Evolutionary conservation across 768 basidiomycete genomes (phyloP).

Genomic region (Tephrocybe sp.): DNA sequence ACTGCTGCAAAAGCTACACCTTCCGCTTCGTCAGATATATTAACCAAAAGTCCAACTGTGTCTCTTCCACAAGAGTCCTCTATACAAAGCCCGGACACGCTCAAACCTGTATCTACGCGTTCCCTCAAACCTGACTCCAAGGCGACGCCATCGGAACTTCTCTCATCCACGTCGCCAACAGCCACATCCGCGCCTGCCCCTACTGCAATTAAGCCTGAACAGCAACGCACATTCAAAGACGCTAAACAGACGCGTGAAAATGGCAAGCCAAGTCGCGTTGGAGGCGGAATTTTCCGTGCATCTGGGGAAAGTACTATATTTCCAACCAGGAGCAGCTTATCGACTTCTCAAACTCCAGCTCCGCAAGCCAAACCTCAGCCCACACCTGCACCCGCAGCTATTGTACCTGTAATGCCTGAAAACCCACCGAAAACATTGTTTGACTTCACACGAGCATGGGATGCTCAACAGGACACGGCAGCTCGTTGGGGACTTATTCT

Average conservation of each 20-base stretch:
- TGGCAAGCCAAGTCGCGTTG: constrained; percentile 44
- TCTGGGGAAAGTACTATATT: constrained; percentile 65
- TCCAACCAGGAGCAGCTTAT: constrained; percentile 25
- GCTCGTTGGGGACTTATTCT: constrained; percentile 60
- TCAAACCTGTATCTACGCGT: constrained; percentile 43
- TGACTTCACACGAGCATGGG: constrained; percentile 66
- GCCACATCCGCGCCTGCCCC: constrained; percentile 14
- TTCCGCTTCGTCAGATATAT: no score
- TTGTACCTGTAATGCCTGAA: neutral
- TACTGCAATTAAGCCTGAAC: constrained; percentile 8
- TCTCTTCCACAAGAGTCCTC: neutral
- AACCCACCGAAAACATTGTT: constrained; percentile 50
- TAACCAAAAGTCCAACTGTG: no score
- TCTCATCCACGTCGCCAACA: no score
- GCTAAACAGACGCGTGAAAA: constrained; percentile 57
- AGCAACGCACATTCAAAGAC: constrained; percentile 49
- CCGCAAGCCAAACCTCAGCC: neutral
- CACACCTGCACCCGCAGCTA: neutral
- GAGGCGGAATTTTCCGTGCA: constrained; percentile 73
- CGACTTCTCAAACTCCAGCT: constrained; percentile 2
- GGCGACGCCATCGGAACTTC: neutral
- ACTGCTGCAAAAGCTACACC: neutral
- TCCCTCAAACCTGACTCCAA: constrained; percentile 16
- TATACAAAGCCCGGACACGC: constrained; percentile 10
- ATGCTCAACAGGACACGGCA: constrained; percentile 33